Evolutionary conservation across 805 yeast species (phyloP).

Genomic region (Lachancea kluyveri): DNA sequence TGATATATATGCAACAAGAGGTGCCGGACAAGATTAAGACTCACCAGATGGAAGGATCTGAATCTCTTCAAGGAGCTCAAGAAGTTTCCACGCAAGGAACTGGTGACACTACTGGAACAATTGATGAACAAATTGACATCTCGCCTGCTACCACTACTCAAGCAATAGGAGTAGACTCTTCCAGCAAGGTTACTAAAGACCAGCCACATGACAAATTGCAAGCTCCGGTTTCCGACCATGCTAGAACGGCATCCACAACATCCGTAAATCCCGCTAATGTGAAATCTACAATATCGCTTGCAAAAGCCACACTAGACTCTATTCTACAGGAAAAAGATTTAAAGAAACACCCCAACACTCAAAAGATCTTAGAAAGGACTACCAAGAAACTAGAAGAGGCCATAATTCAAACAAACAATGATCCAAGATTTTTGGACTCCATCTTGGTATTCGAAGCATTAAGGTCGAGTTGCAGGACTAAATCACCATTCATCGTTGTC

Average conservation of each 20-base stretch:
- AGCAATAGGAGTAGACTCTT: too few species aligned
- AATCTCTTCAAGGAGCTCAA: too few species aligned
- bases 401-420: constrained; percentile 20
- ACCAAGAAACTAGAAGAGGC: constrained; percentile 23
- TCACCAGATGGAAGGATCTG: too few species aligned
- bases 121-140: too few species aligned
- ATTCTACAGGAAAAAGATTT: constrained; percentile 58
- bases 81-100: too few species aligned
- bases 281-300: constrained; percentile 33
- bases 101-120: too few species aligned
- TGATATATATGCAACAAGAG: too few species aligned
- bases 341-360: constrained; percentile 37
- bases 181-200: too few species aligned
- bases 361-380: constrained; percentile 29
- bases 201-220: too few species aligned
- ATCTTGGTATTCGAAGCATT: constrained; percentile 70
- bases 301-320: constrained; percentile 52
- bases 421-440: constrained; percentile 36
- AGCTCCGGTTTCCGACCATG: too few species aligned
- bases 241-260: constrained; percentile 5
- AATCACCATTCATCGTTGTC: constrained; percentile 57
- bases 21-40: too few species aligned
- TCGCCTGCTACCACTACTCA: too few species aligned
- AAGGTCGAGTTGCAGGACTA: constrained; percentile 64
- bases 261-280: constrained; percentile 16